Percentiles rank a stretch among this genome's conserved stretches.
Conservation (phyloP, 2,329 filamentous ascomycete genomes). For the Sarocladium kiliense region DNA sequence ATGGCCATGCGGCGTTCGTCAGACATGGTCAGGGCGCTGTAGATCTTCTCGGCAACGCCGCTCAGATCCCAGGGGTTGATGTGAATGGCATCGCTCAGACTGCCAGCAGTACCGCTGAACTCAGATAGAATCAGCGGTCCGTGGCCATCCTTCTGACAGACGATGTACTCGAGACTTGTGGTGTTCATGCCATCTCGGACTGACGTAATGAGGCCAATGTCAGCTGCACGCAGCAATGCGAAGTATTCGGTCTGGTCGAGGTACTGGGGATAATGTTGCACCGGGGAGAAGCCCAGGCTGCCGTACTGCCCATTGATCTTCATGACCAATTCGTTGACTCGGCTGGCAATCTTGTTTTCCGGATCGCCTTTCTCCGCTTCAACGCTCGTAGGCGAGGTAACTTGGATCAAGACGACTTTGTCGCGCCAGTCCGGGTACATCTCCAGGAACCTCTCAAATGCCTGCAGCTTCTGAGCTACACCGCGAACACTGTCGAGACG, state of each 20-base stretch:
- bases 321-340: conserved; percentile 85
- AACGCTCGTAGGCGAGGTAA: conserved; percentile 80
- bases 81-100: conserved; percentile 78
- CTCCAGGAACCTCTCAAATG: conserved; percentile 88
- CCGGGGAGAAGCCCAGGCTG: conserved; percentile 80
- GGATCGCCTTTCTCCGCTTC: conserved; percentile 73
- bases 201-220: conserved; percentile 91
- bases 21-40: conserved; percentile 74
- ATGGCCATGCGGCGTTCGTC: conserved; percentile 59
- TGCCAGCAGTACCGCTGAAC: conserved; percentile 90
- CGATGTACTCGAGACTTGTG: conserved; percentile 88
- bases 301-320: conserved; percentile 90
- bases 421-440: conserved; percentile 88
- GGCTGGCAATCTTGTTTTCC: conserved; percentile 76
- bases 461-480: conserved; percentile 92
- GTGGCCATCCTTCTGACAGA: conserved; percentile 82
- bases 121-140: conserved; percentile 91
- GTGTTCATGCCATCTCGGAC: conserved; percentile 98
- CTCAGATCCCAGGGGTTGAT: conserved; percentile 95
- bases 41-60: conserved; percentile 78
- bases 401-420: conserved; percentile 89
- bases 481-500: conserved; percentile 89
- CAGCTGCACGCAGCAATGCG: conserved; percentile 81
- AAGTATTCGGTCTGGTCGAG: conserved; percentile 88
- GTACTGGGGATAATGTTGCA: conserved; percentile 94